Conservation (phyloP, 129 eudicot species). For the Rutidosis leptorrhynchoides region DNA sequence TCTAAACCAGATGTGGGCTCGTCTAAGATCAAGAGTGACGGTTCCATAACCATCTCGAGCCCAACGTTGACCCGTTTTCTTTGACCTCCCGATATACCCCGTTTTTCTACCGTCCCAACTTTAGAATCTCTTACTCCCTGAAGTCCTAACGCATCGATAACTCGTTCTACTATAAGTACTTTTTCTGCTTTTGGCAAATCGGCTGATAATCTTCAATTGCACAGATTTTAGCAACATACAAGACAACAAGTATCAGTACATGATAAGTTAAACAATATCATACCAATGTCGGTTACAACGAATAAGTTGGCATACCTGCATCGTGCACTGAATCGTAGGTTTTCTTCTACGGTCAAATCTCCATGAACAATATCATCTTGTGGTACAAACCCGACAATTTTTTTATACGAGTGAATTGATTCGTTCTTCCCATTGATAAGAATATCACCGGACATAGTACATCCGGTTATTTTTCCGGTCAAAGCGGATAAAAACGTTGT, state of each 20-base stretch:
- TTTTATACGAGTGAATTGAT: conserved; percentile 70
- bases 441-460: conserved; percentile 62
- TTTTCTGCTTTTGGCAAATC: conserved; percentile 87
- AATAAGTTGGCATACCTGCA: conserved; percentile 80
- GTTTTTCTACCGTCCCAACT: conserved; percentile 43
- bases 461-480: conserved; percentile 67
- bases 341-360: conserved; percentile 91
- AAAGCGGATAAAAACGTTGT: conserved; percentile 87
- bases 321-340: conserved; percentile 83
- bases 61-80: conserved; percentile 42
- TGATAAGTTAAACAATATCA: too few relatives aligned
- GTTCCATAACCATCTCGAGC: conserved; percentile 43
- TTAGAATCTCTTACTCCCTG: conserved; percentile 72
- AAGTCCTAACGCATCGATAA: conserved; percentile 77
- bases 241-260: conserved; percentile 20
- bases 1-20: conserved; percentile 46
- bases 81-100: conserved; percentile 42
- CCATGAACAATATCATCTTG: conserved; percentile 98
- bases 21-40: conserved; percentile 35
- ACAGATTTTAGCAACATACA: conserved; percentile 17
- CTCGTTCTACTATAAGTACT: conserved; percentile 90
- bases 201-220: conserved; percentile 58
- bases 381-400: conserved; percentile 87
- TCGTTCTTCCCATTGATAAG: conserved; percentile 72
- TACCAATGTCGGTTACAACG: too few relatives aligned